Base-by-base conservation (phyloP, 2,329 filamentous ascomycete genomes). In the Calonectria henricotiae region DNA sequence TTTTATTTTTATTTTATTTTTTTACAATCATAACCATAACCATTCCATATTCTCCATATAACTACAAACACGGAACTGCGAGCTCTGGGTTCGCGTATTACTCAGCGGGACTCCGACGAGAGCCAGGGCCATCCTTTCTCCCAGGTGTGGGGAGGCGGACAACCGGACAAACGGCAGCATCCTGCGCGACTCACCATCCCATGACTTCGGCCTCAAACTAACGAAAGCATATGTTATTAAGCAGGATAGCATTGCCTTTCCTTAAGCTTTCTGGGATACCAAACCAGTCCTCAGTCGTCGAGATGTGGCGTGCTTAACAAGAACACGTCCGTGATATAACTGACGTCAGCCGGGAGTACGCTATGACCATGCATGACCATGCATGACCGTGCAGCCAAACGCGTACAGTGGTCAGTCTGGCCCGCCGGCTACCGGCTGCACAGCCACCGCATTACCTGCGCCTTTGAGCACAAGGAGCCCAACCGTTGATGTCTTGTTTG, bases 91-190 rank as follows among this genome's bases (percentile, higher is more conserved):
- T 37, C 51, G 37, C 51, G 51, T 58, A 39, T 41, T 58, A 58
- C 51, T 58, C 51, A 58, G 51, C 51, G 51, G 20, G 49, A 32
- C 43, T 23, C n/a, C 20, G 11, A 35, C 49, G 12, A 37, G 30
- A 32, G 15, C 46, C 13, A 30, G 46, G 46, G 25, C 46, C 25
- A 49, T 17, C 46, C 27, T 27, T 27, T 32, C 35, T 20, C 47
- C 23, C 17, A 17, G 5, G 12, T 20, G 32, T 55, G 32, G 49
- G 13, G 4, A 25, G 12, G 51, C 51, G 51, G 51, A 58, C 32
- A 58, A 39, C 20, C 51, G 51, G 51, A 58, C 51, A 58, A 27
- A 23, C 51, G 51, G 51, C 51, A 55, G 41, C 17, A n/a, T n/a
- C 43, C 43, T 46, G 43, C n/a, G 41, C 5, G n/a, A 23, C 12